Conservation (phyloP, 331 rosid genomes). For the Prunus yedoensis region DNA sequence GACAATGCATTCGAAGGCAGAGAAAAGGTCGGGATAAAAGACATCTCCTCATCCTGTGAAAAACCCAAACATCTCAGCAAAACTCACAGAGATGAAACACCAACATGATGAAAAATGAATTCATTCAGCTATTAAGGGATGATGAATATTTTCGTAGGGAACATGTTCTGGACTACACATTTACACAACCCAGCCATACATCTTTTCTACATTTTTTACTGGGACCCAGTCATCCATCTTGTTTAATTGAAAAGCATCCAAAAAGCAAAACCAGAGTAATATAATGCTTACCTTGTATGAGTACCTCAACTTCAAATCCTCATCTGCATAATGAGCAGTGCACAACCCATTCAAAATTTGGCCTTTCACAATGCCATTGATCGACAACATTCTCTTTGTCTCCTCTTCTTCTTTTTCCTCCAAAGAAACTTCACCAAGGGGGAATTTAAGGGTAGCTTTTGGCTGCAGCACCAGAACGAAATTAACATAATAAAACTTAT, state of each 20-base stretch:
- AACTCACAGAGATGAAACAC: not conserved
- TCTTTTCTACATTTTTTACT: not conserved
- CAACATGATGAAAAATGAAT: not conserved
- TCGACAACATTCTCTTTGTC: conserved; percentile 39
- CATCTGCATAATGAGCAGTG: conserved; percentile 70
- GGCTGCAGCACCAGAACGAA: conserved; percentile 56
- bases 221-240: not conserved
- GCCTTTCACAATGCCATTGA: conserved; percentile 64
- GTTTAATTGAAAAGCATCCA: not conserved
- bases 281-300: conserved; percentile 59
- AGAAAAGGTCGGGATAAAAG: conserved; percentile 71
- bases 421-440: conserved; percentile 74
- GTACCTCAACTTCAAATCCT: conserved; percentile 69
- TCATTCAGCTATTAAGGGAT: not conserved
- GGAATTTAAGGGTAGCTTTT: conserved; percentile 77
- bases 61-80: conserved; percentile 22
- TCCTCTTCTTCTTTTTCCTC: conserved; percentile 76
- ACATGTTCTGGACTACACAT: not conserved
- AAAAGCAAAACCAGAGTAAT: not conserved
- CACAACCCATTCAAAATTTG: conserved; percentile 55
- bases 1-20: conserved; percentile 85
- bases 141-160: not conserved
- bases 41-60: conserved; percentile 81
- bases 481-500: not conserved
- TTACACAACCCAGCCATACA: not conserved